Evolutionary conservation across 495 filamentous ascomycete species (phyloP).

Genomic region (Astrocystis sublimbata): DNA sequence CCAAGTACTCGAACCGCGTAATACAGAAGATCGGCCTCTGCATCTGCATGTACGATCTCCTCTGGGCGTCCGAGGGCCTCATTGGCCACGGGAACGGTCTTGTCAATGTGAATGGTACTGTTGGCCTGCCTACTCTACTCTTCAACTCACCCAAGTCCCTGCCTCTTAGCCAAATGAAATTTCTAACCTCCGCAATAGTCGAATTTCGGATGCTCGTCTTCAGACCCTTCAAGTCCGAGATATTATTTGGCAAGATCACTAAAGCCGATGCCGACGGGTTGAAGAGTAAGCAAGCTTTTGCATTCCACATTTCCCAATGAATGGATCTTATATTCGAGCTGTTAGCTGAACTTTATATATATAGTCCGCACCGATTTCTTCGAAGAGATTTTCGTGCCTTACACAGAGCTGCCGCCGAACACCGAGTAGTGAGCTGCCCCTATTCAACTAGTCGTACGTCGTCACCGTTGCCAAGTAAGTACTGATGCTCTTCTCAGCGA

Average conservation of each 20-base stretch:
- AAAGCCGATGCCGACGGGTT: slow-evolving; percentile 72
- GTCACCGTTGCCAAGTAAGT: slow-evolving; percentile 3
- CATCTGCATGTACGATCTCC: slow-evolving; percentile 84
- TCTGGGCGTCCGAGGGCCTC: slow-evolving; percentile 83
- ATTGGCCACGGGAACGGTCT: slow-evolving; percentile 88
- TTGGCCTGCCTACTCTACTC: slow-evolving; percentile 8
- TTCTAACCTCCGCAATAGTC: slow-evolving; percentile 57
- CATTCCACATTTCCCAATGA: too few species aligned
- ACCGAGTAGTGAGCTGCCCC: slow-evolving; percentile 64
- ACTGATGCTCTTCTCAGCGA: slow-evolving; percentile 48
- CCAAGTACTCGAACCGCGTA: slow-evolving; percentile 81
- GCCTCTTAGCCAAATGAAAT: too few species aligned
- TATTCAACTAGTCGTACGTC: not conserved
- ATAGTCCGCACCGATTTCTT: slow-evolving; percentile 86
- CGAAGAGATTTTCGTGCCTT: slow-evolving; percentile 81
- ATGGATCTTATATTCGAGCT: too few species aligned
- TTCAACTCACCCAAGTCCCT: not conserved
- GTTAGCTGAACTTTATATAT: too few species aligned
- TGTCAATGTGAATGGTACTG: slow-evolving; percentile 84
- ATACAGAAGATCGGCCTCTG: slow-evolving; percentile 82
- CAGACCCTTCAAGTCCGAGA: slow-evolving; percentile 89
- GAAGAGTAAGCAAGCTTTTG: slow-evolving; percentile 69
- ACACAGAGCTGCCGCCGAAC: slow-evolving; percentile 66
- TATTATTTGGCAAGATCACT: slow-evolving; percentile 77
- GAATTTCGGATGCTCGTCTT: slow-evolving; percentile 94